Evolutionary conservation across 2,329 filamentous ascomycete species (phyloP).

Genomic region (Bretziella fagacearum): DNA sequence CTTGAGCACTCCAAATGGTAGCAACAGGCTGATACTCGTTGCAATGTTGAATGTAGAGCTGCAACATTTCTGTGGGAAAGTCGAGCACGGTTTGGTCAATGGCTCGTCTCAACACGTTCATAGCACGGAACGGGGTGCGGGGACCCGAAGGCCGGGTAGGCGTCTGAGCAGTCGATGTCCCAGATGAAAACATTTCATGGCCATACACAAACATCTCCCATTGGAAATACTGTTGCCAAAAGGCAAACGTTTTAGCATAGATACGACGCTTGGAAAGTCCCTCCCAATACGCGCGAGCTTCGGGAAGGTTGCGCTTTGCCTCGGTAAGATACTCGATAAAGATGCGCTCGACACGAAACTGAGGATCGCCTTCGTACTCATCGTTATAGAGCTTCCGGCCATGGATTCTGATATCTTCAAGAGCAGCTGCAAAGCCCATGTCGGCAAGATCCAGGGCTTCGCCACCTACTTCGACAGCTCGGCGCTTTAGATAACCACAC

Average conservation of each 20-base stretch:
- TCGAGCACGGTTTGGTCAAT: slow-evolving; percentile 46
- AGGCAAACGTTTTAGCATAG: slow-evolving; percentile 66
- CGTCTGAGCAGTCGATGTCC: slow-evolving; percentile 36
- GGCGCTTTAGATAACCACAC: slow-evolving; percentile 83
- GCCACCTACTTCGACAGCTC: slow-evolving; percentile 55
- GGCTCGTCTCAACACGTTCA: slow-evolving; percentile 58
- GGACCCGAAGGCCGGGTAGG: neutral
- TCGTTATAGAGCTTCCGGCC: slow-evolving; percentile 57
- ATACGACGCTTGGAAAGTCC: slow-evolving; percentile 46
- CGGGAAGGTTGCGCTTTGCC: slow-evolving; percentile 58
- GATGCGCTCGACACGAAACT: slow-evolving; percentile 77
- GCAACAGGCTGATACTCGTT: slow-evolving; percentile 76
- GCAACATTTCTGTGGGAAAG: slow-evolving; percentile 59
- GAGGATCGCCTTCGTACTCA: slow-evolving; percentile 69
- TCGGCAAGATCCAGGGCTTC: slow-evolving; percentile 83
- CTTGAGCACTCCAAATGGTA: slow-evolving; percentile 54
- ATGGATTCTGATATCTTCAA: slow-evolving; percentile 72
- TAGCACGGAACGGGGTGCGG: slow-evolving; percentile 54
- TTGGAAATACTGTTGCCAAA: slow-evolving; percentile 82
- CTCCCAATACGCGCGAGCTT: slow-evolving; percentile 63
- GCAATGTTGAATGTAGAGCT: slow-evolving; percentile 62
- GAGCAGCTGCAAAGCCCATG: slow-evolving; percentile 67
- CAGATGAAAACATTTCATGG: slow-evolving; percentile 21
- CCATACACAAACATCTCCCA: slow-evolving; percentile 64
- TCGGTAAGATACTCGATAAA: slow-evolving; percentile 84